Base-by-base conservation (phyloP, 148 eudicot species). In the Linanthus parryae region DNA sequence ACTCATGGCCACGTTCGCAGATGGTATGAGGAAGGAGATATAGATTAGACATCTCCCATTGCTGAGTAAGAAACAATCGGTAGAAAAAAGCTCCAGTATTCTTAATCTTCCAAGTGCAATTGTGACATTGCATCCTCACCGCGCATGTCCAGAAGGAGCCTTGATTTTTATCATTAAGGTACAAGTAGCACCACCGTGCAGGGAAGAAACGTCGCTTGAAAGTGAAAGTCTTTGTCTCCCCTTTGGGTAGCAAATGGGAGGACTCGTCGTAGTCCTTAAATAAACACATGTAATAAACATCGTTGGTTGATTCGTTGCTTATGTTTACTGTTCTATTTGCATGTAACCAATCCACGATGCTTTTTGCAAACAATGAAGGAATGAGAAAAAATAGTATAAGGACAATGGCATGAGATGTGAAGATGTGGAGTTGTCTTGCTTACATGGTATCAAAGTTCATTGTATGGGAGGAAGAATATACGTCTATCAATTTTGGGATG, bases 101-200 rank as follows among this genome's bases (percentile, higher is more conserved):
- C n/a, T n/a, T n/a, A n/a, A n/a, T n/a, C n/a, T n/a, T n/a, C n/a
- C n/a, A n/a, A 11, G 14, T 8, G 16, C 48, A 44, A 0, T 44
- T 13, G 25, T 22, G 11, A 29, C 28, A 44, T 44, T 23, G 22
- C 28, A 44, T 4, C 48, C 48, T 44, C 25, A 23, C 48, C 16
- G 27, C 13, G 48, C 13, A 44, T 3, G 48, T 29, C 29, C 29
- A 44, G 28, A 23, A 44, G 24, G 24, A 44, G 5, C 48, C 48
- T 4, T 44, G 48, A 1, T 44, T 44, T 12, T 44, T n/a, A 16
- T 44, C 48, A 10, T 44, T 44, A 16, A 44, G 28, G 28, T 44
- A 44, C 48, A 44, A 22, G 17, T 23, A 44, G 29, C 48, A 44
- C 48, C 48, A 44, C 28, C 48, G 48, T 1, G 48, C 24, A 8